phyloP scores from a whole-genome alignment of 2,329 filamentous ascomycete genomes.

The Clarireedia homoeocarpa region DNA sequence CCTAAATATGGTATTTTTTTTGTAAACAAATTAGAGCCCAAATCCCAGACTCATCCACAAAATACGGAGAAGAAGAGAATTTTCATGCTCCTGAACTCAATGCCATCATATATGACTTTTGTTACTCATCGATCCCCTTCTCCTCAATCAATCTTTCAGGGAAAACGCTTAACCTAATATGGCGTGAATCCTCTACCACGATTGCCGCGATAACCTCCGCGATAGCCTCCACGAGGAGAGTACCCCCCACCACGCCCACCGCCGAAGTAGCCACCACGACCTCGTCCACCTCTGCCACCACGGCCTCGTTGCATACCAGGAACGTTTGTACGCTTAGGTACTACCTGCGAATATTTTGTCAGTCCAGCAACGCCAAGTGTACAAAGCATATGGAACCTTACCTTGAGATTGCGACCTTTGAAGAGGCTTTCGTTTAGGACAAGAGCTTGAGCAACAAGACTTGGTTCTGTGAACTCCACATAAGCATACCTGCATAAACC shows the following conservation, averaged over 20 bases:
- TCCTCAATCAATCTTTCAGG: background rate
- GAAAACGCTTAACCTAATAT: slow-evolving; percentile 40
- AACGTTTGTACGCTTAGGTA: slow-evolving; percentile 92
- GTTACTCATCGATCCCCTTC: background rate
- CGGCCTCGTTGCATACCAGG: slow-evolving; percentile 86
- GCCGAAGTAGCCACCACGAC: slow-evolving; percentile 37
- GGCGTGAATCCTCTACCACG: slow-evolving; percentile 54
- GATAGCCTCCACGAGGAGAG: slow-evolving; percentile 49
- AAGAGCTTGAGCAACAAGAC: slow-evolving; percentile 83
- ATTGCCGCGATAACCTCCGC: slow-evolving; percentile 48
- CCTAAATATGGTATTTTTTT: background rate
- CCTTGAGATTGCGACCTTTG: slow-evolving; percentile 91
- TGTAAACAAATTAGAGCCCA: background rate
- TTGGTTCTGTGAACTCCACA: slow-evolving; percentile 94
- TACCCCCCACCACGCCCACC: slow-evolving; percentile 27
- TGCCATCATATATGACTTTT: background rate
- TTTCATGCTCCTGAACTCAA: background rate
- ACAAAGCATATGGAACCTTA: slow-evolving; percentile 33
- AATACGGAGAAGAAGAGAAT: background rate
- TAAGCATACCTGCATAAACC: slow-evolving; percentile 74
- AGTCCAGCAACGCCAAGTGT: background rate
- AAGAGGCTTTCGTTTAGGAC: slow-evolving; percentile 96
- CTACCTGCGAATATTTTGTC: slow-evolving; percentile 44
- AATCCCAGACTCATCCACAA: background rate
- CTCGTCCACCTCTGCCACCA: slow-evolving; percentile 40